Conservation (phyloP, 1,284 basidiomycete genomes). For the Ceratobasidium sp. region DNA sequence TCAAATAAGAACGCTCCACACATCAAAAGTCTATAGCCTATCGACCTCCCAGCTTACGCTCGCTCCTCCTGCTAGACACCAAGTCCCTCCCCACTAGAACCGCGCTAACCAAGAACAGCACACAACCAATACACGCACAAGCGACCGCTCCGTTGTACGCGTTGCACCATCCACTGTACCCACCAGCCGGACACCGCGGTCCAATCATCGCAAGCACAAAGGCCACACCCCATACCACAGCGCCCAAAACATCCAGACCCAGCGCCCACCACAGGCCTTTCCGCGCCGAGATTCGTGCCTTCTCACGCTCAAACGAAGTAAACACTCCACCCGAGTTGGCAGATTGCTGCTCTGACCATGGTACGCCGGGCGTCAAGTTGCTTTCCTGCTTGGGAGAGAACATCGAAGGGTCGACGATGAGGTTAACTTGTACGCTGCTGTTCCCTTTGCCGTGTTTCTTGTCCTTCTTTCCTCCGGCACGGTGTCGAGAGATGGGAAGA, state of each 20-base stretch:
- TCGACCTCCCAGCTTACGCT: constrained; percentile 22
- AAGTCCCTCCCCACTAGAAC: constrained; percentile 35
- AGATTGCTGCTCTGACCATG: constrained; percentile 36
- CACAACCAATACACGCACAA: constrained; percentile 60
- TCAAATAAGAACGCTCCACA: neutral
- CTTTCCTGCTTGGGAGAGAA: constrained; percentile 53
- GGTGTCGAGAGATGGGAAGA: constrained; percentile 60
- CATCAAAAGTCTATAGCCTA: neutral
- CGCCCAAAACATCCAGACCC: constrained; percentile 60
- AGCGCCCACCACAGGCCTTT: constrained; percentile 64
- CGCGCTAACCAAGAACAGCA: constrained; percentile 18
- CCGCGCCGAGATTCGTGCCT: constrained; percentile 67
- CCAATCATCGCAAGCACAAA: constrained; percentile 71
- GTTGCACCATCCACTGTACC: constrained; percentile 74
- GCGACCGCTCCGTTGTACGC: constrained; percentile 74
- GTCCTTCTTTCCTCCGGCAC: constrained; percentile 48
- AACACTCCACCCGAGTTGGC: constrained; percentile 59
- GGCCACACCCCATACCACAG: constrained; percentile 65
- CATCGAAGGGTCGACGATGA: constrained; percentile 72
- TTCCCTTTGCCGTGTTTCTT: constrained; percentile 41
- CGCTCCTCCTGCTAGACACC: constrained; percentile 21
- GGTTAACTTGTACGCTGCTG: constrained; percentile 71
- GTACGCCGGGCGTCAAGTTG: constrained; percentile 33
- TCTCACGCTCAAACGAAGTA: constrained; percentile 70
- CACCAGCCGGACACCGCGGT: constrained; percentile 68